A percentile compares a stretch with the other conserved stretches of the same genome.
Evolutionary conservation across 2,329 filamentous ascomycete species (phyloP).

Genomic region (Fusarium austroafricanum): DNA sequence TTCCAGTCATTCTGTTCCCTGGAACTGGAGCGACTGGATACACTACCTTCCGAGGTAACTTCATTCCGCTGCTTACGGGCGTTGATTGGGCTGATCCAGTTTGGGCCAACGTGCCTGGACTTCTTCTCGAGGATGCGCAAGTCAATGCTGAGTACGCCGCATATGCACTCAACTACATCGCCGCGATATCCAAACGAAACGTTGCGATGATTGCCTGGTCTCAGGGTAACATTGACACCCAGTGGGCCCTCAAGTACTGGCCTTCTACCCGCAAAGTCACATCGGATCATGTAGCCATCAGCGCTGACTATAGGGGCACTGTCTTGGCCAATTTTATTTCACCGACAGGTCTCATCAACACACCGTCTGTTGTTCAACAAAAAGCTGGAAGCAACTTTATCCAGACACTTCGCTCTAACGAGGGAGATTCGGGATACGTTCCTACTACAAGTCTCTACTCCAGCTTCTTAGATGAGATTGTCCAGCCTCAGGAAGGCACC

Average conservation of each 20-base stretch:
- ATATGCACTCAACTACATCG: slow-evolving; percentile 12
- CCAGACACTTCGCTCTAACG: neutral
- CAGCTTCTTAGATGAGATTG: slow-evolving; percentile 8
- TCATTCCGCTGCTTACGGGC: slow-evolving; percentile 9
- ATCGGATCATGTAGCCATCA: slow-evolving; percentile 10
- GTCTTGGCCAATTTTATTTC: neutral
- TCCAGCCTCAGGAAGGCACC: slow-evolving; percentile 7
- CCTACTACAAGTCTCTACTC: slow-evolving; percentile 19
- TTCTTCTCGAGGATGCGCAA: neutral
- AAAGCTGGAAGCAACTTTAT: slow-evolving; percentile 10
- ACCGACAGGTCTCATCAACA: neutral
- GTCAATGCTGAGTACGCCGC: slow-evolving; percentile 15
- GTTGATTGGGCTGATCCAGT: slow-evolving; percentile 19
- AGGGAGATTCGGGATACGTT: slow-evolving; percentile 7
- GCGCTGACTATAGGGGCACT: slow-evolving; percentile 15
- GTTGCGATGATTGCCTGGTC: slow-evolving; percentile 7
- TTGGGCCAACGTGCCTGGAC: slow-evolving; percentile 1
- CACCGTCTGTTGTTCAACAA: slow-evolving; percentile 9
- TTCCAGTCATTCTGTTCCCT: slow-evolving; percentile 8
- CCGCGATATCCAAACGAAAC: neutral
- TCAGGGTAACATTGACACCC: slow-evolving; percentile 9
- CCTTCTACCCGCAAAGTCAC: slow-evolving; percentile 9
- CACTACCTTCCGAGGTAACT: neutral
- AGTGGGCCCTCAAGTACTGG: slow-evolving; percentile 29
- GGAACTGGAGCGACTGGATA: slow-evolving; percentile 9